Evolutionary conservation across 805 yeast species (phyloP), one percentile per base, ranked within the genome.

Genomic region (Cyberlindnera suaveolens): DNA sequence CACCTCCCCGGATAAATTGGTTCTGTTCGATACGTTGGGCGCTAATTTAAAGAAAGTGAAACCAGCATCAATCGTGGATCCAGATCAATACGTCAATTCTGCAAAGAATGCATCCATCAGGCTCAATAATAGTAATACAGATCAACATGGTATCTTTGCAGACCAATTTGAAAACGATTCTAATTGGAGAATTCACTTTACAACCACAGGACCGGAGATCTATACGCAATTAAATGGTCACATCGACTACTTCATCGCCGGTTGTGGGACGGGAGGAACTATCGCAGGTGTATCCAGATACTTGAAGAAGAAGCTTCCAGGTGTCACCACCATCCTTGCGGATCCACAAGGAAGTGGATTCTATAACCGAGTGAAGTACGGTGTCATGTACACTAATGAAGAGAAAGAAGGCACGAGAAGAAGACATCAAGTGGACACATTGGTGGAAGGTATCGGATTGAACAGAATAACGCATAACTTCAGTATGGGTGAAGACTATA

Each of bases 191-290:
- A 73, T 81, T 3, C 99, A 91, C 61, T 89, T 78, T 62, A 61
- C 62, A 14, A 75, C 89, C 2, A 91, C 99, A 0, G 98, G 96
- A 0, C 97, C 98, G 1, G 99, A 91, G 57, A 86, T 91, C n/a
- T 84, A 75, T 70, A 48, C 63, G 17, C 98, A 93, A 59, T 71
- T 82, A 68, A 67, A 74, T 9, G 80, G 80, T 13, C 49, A 66
- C 2, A 55, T 91, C 8, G 95, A 88, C 59, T 80, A 72, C 39
- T 89, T 91, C 60, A 80, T 93, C 34, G 76, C 91, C 2, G 98
- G 98, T 0, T 85, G 96, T 30, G 99, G 99, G 10, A 91, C 99
- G 0, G 99, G 93, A 40, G 99, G 99, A 44, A 93, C 99, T 2
- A 87, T 91, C 37, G 72, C 95, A n/a, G 99, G 99, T 43, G 89